Base-by-base conservation (phyloP, 495 filamentous ascomycete genomes). In the Neurospora sp. region DNA sequence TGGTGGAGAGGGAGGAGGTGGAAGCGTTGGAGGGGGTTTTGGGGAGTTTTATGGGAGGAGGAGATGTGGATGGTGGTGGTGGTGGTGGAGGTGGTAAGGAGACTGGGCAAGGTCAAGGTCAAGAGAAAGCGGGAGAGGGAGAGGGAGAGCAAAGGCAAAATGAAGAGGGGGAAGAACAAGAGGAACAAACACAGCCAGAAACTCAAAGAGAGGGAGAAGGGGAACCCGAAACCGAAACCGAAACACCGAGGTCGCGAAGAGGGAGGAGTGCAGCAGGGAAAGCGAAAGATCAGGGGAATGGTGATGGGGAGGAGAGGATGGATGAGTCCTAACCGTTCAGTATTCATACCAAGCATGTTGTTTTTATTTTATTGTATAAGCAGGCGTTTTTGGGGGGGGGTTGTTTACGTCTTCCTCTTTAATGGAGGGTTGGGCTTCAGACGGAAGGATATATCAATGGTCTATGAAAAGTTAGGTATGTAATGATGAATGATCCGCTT, bases 11-110 rank as follows among this genome's bases (percentile, higher is more conserved):
- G 41, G 84, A 78, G 18, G 87, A 89, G 77, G 87, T 88, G 27
- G 87, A 88, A 70, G 82, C 82, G 45, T 73, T 90, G 70, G 87
- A 88, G 76, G 78, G 74, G 70, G 79, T 86, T 16, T 82, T 85
- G 73, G 74, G 76, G 8, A 69, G 85, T n/a, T 75, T 88, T n/a
- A n/a, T n/a, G 10, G 83, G 81, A 0, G n/a, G n/a, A n/a, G n/a
- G n/a, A n/a, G n/a, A n/a, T n/a, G n/a, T n/a, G n/a, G n/a, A n/a
- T n/a, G n/a, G n/a, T n/a, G n/a, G n/a, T n/a, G n/a, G n/a, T n/a
- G n/a, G n/a, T n/a, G n/a, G n/a, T n/a, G n/a, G n/a, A n/a, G n/a
- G n/a, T n/a, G n/a, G n/a, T n/a, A n/a, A n/a, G n/a, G n/a, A n/a
- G n/a, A n/a, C n/a, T n/a, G n/a, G n/a, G n/a, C n/a, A n/a, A n/a